Conservation (phyloP, 129 eudicot genomes). For the Escallonia rubra region DNA sequence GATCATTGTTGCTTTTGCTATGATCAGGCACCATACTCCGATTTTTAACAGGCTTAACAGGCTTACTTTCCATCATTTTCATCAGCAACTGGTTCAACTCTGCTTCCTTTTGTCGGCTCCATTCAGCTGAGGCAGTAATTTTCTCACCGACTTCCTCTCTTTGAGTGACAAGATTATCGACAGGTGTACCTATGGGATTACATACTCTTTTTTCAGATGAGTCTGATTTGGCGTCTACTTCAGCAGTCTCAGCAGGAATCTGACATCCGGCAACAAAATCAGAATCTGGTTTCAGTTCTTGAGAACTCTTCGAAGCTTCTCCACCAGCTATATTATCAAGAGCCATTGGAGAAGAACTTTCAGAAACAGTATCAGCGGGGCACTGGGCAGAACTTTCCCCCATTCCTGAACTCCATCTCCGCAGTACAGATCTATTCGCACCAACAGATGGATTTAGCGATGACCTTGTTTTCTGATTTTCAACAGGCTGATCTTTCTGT, state of each 20-base stretch:
- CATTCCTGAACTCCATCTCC: slow-evolving; percentile 81
- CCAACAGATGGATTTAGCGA: slow-evolving; percentile 27
- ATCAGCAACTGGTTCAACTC: slow-evolving; percentile 60
- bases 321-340: slow-evolving; percentile 23
- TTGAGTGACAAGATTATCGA: slow-evolving; percentile 23
- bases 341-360: slow-evolving; percentile 23
- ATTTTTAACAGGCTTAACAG: slow-evolving; percentile 32
- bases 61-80: slow-evolving; percentile 64
- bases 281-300: slow-evolving; percentile 20
- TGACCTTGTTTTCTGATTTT: slow-evolving; percentile 40
- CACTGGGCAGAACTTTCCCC: slow-evolving; percentile 44
- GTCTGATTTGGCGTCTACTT: slow-evolving; percentile 17
- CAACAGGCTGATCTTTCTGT: slow-evolving; percentile 62
- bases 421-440: slow-evolving; percentile 63
- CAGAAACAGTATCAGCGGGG: slow-evolving; percentile 20
- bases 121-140: slow-evolving; percentile 56
- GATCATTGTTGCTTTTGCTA: slow-evolving; percentile 34
- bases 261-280: slow-evolving; percentile 17
- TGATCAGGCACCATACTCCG: slow-evolving; percentile 23
- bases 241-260: slow-evolving; percentile 27
- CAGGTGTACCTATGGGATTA: slow-evolving; percentile 26
- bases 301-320: slow-evolving; percentile 16
- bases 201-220: slow-evolving; percentile 25
- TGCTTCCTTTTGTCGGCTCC: slow-evolving; percentile 75
- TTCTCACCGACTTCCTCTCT: slow-evolving; percentile 47